These are phyloP conservation scores for Phyllosticta paracitricarpa DNA, from an alignment of 2,329 filamentous ascomycete genomes.

Conservation along the genomic window DNA sequence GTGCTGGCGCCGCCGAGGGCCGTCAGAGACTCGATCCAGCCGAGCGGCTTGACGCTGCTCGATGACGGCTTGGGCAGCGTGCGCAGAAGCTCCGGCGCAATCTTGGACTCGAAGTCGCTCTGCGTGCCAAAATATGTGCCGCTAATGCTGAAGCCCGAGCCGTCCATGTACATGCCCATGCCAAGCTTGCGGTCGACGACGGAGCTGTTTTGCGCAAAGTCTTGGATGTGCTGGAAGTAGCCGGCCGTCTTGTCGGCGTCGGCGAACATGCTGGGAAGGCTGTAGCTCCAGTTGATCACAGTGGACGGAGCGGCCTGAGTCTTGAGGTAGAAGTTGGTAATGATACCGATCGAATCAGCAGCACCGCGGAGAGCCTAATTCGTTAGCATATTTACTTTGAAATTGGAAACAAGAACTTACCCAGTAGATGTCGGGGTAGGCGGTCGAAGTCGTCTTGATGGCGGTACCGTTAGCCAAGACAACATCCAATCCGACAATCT, in stretches of 20 bases:
- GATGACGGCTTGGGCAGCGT: conserved; percentile 21
- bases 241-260: conserved; percentile 24
- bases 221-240: conserved; percentile 32
- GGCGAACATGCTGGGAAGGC: conserved; percentile 17
- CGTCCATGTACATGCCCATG: conserved; percentile 33
- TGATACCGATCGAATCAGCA: conserved; percentile 25
- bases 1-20: conserved; percentile 26
- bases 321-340: conserved; percentile 17
- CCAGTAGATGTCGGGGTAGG: conserved; percentile 30
- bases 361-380: conserved; percentile 21
- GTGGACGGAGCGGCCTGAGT: conserved; percentile 12
- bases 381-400: not conserved
- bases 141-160: conserved; percentile 24
- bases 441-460: conserved; percentile 22
- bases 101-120: conserved; percentile 27
- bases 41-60: conserved; percentile 16
- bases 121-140: conserved; percentile 33
- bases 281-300: conserved; percentile 13
- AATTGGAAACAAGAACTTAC: not conserved
- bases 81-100: conserved; percentile 30
- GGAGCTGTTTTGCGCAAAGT: conserved; percentile 30
- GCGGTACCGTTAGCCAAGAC: conserved; percentile 31
- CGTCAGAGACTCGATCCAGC: conserved; percentile 31
- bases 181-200: conserved; percentile 32
- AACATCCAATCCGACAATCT: conserved; percentile 25